These are phyloP conservation scores for Pachyrhizus erosus DNA, from an alignment of 306 rosid species.

Conservation along the genomic window DNA sequence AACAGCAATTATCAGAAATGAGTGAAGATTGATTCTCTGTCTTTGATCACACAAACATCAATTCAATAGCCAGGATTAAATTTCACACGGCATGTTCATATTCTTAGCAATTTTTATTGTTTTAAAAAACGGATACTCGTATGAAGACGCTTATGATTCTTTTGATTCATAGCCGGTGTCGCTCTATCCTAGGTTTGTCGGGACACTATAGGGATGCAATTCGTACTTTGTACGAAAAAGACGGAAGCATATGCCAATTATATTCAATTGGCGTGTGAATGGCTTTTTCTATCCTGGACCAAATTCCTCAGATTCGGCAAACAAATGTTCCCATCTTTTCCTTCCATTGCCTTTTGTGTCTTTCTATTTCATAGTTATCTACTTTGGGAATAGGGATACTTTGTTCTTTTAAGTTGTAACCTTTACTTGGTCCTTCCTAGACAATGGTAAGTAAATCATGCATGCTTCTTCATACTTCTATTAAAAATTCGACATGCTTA, in stretches of 20 bases:
- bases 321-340: not conserved
- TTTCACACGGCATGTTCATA: slow-evolving; percentile 26
- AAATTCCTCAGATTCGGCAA: slow-evolving; percentile 45
- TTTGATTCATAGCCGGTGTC: not conserved
- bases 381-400: not conserved
- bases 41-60: not conserved
- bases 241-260: slow-evolving; percentile 31
- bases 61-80: slow-evolving; percentile 43
- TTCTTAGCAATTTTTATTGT: not conserved
- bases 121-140: not conserved
- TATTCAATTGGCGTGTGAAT: not conserved
- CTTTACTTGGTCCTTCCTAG: not conserved
- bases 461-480: too few species aligned
- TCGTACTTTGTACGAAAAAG: slow-evolving; percentile 46
- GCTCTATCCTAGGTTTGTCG: slow-evolving; percentile 35
- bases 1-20: not conserved
- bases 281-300: slow-evolving; percentile 49
- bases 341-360: not conserved
- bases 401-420: not conserved
- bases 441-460: not conserved
- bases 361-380: not conserved
- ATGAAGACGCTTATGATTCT: not conserved
- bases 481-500: not conserved
- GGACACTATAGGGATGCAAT: slow-evolving; percentile 51
- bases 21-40: not conserved